phyloP scores from a whole-genome alignment of 306 rosid genomes.

The Corylus heterophylla region DNA sequence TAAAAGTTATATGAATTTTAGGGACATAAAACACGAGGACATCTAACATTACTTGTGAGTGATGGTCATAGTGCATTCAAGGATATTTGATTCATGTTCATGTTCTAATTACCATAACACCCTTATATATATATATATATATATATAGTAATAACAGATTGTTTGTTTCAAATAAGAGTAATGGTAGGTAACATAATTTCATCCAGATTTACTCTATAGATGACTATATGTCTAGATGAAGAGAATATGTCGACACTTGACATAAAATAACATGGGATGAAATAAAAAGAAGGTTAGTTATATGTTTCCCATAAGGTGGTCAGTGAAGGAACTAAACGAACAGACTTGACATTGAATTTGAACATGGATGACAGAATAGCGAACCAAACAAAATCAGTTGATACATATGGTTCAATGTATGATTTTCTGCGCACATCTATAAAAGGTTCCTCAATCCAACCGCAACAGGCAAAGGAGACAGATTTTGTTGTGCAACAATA shows the following conservation, averaged over 20 bases:
- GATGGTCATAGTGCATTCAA: no score
- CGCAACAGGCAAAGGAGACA: not conserved
- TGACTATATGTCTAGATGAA: no score
- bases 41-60: no score
- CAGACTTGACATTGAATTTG: constrained; percentile 35
- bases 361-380: constrained; percentile 33
- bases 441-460: constrained; percentile 4
- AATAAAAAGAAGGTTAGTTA: not conserved
- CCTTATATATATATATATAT: no score
- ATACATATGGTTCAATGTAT: not conserved
- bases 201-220: no score
- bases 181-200: no score
- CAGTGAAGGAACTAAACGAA: not conserved
- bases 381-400: constrained; percentile 44
- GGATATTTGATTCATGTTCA: no score
- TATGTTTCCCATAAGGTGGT: constrained; percentile 26
- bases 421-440: constrained; percentile 10
- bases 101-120: no score
- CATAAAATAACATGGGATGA: not conserved
- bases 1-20: no score
- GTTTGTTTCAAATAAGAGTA: no score
- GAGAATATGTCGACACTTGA: not conserved
- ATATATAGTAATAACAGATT: no score
- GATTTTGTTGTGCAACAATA: not conserved
- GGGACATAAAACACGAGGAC: no score